Evolutionary conservation across 805 yeast species (phyloP), one percentile per base, ranked within the genome.

Genomic region (Wickerhamomyces sydowiorum): DNA sequence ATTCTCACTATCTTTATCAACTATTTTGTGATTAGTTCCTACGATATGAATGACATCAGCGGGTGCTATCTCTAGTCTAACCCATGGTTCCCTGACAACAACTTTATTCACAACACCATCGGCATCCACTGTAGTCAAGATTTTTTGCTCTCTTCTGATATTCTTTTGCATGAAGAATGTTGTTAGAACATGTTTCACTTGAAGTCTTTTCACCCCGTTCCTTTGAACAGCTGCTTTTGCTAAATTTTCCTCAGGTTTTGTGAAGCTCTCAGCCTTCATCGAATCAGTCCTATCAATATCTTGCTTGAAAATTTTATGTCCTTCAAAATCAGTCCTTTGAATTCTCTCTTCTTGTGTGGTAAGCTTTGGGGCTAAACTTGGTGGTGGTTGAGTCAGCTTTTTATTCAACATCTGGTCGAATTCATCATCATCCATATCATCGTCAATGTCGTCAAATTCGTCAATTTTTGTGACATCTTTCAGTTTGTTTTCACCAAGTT

Each of bases 41-140:
- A 85, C 67, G 5, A 84, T 61, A 59, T 85, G 86, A 15, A 85
- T 67, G 0, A 84, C 69, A 56, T 84, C 90, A 6, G 70, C 72
- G 1, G 56, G 55, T 34, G 68, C 62, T 30, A 74, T 66, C 1
- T 71, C 72, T 5, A 85, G 58, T 7, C 67, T 66, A 1, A 71
- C 64, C 75, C 86, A 81, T 22, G 80, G 79, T 30, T 79, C 87
- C 41, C 91, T 59, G 0, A 84, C 66, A 2, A 82, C 63, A 0
- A 85, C 54, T 29, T 73, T 75, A 4, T 60, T 55, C 3, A 36
- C 41, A 0, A 43, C 36, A 0, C 63, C 67, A 3, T 62, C 49
- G 0, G 56, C 57, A 48, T 75, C 72, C 4, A 61, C 48, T 23
- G 82, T 86, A 5, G 72, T 67, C n/a, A 84, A 42, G 5, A 82